Conservation (phyloP, 306 rosid species). For the Prunus fruticosa region DNA sequence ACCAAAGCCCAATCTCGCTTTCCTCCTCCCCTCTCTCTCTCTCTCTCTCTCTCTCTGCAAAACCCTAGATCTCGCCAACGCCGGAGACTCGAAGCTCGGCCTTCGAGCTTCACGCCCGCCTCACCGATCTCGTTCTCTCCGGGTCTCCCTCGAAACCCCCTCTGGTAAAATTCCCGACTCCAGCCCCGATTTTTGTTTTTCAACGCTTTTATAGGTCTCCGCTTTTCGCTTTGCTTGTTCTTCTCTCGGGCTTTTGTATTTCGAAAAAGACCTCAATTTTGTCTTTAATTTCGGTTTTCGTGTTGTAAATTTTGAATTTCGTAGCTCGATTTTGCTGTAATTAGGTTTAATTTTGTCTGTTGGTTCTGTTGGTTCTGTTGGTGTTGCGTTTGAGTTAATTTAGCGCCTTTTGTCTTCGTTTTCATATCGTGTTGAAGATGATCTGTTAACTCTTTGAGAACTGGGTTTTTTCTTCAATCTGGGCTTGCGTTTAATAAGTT, state of each 20-base stretch:
- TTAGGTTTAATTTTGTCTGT: background rate
- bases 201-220: background rate
- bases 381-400: constrained; percentile 1
- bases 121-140: constrained; percentile 12
- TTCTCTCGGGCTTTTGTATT: background rate
- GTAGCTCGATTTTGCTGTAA: background rate
- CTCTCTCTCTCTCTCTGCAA: constrained; percentile 27
- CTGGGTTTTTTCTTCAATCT: constrained; percentile 28
- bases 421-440: background rate
- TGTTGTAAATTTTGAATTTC: background rate
- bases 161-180: constrained; percentile 26
- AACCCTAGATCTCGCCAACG: constrained; percentile 72
- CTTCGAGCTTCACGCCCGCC: constrained; percentile 29
- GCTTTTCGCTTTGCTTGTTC: background rate
- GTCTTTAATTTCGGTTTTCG: background rate
- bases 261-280: constrained; percentile 1
- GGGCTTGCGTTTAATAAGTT: constrained; percentile 19
- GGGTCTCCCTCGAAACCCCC: background rate
- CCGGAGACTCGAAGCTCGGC: constrained; percentile 38
- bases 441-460: background rate
- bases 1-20: constrained; percentile 76
- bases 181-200: background rate
- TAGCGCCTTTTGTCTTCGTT: background rate
- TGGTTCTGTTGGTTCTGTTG: background rate
- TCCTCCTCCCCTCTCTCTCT: constrained; percentile 22